Base-by-base conservation (phyloP, 2,329 filamentous ascomycete genomes). In the Metarhizium album region DNA sequence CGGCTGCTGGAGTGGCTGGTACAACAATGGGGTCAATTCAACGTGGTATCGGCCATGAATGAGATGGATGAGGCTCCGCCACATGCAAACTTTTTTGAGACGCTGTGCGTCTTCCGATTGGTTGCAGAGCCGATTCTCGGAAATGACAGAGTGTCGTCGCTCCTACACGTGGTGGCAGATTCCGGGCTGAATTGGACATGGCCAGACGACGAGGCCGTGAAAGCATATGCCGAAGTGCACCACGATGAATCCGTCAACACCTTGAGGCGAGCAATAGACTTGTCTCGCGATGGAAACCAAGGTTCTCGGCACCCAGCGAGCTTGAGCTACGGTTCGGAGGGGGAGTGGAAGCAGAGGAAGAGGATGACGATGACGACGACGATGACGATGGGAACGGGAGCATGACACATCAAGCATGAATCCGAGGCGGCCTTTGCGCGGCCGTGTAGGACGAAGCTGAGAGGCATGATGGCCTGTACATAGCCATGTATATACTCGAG, bases 1-100 rank as follows among this genome's bases (percentile, higher is more conserved):
- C 68, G 67, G 3, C 65, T 83, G 4, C 65, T 84, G 14, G 63
- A 67, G 29, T 90, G 83, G 82, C 76, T 84, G 56, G 64, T 76
- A 1, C 57, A 64, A 23, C 65, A 80, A 55, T 74, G 74, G 65
- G 60, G 62, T 5, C 62, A 62, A 22, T 50, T 59, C 24, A 60
- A 62, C 9, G 52, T 66, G 33, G 57, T 67, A 4, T 65, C 68
- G 16, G 67, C 69, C 48, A 61, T 72, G 52, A 55, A 59, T 27
- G 59, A 66, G 46, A 50, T 63, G 46, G 58, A 70, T 20, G 64
- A 71, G 49, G 52, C 62, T n/a, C 63, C 66, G 29, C 46, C 55
- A 4, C 59, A 63, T 42, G 56, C 64, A 22, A 62, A 68, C 52
- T 67, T 70, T 55, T 56, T 59, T 13, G 62, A 69, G 24, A 67